phyloP scores from a whole-genome alignment of 2,329 filamentous ascomycete species.

The Helotiales sp. region DNA sequence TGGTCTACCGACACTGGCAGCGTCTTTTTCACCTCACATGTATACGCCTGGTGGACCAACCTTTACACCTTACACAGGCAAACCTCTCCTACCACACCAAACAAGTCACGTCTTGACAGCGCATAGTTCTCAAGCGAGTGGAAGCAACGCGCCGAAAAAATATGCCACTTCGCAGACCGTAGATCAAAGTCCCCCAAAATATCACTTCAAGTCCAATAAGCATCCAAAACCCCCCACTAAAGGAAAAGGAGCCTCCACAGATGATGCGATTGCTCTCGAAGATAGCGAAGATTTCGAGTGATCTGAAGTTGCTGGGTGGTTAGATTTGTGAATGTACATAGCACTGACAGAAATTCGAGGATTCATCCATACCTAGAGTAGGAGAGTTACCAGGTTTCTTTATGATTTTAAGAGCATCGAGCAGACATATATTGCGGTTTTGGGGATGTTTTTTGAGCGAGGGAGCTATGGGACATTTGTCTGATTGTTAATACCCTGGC shows the following conservation, averaged over 20 bases:
- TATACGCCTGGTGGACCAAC: too few relatives aligned
- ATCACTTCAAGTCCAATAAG: not conserved
- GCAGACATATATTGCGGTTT: not conserved
- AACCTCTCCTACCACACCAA: not conserved
- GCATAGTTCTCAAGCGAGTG: not conserved
- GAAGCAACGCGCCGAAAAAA: not conserved
- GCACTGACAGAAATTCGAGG: not conserved
- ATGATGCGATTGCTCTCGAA: not conserved
- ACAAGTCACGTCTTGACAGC: not conserved
- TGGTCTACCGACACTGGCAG: not conserved
- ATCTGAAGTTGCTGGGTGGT: not conserved
- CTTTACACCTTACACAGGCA: too few relatives aligned
- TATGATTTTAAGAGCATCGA: not conserved
- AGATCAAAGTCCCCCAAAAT: not conserved
- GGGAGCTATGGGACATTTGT: not conserved
- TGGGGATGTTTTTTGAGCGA: not conserved
- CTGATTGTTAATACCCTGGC: not conserved
- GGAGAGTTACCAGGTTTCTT: not conserved
- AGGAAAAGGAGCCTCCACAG: not conserved
- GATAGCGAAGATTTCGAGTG: not conserved
- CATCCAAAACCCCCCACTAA: not conserved
- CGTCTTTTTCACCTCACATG: not conserved
- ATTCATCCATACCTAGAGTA: not conserved
- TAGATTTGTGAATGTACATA: not conserved
- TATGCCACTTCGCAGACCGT: not conserved